Evolutionary conservation across 768 basidiomycete species (phyloP), one percentile per base, ranked within the genome.

Genomic region (Podaxis sp.): DNA sequence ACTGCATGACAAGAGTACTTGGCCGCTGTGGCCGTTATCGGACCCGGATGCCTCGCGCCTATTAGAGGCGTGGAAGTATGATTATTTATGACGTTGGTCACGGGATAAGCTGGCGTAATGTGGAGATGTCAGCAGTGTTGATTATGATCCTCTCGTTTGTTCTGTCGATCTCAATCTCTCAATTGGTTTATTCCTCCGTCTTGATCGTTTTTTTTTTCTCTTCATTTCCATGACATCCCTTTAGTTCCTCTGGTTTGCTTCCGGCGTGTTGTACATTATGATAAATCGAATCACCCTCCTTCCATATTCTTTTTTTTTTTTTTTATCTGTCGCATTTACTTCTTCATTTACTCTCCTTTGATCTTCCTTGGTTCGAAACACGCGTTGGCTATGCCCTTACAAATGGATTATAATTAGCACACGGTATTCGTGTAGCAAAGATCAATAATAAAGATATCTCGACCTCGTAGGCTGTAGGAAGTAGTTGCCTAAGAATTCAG

Each of bases 1-100:
- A 76, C 73, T 62, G 67, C 71, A 57, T 76, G 66, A 73, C 48
- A 48, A 57, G 18, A n/a, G 44, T 23, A 46, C 42, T 18, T n/a
- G 42, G n/a, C 42, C 7, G 18, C n/a, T n/a, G 16, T 18, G 42
- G 42, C 42, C 42, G 6, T 44, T 44, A 16, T 44, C 42, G 42
- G 42, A 44, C 3, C 16, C 9, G 18, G 42, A 21, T 9, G 9
- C n/a, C n/a, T 18, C 18, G 42, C 42, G n/a, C 18, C 6, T 44
- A 4, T n/a, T 44, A 44, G 42, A 13, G 42, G 42, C 18, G 42
- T 44, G 18, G 42, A 44, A 18, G 42, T 16, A 44, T 14, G 48
- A 50, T 58, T 50, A 47, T 47, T 55, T 32, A 44, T 44, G 42
- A n/a, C 5, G 16, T 44, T 6, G 42, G 14, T 44, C 42, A 44